phyloP scores from a whole-genome alignment of 192 early-diverging fungal genomes.

The Obelidium mucronatum region DNA sequence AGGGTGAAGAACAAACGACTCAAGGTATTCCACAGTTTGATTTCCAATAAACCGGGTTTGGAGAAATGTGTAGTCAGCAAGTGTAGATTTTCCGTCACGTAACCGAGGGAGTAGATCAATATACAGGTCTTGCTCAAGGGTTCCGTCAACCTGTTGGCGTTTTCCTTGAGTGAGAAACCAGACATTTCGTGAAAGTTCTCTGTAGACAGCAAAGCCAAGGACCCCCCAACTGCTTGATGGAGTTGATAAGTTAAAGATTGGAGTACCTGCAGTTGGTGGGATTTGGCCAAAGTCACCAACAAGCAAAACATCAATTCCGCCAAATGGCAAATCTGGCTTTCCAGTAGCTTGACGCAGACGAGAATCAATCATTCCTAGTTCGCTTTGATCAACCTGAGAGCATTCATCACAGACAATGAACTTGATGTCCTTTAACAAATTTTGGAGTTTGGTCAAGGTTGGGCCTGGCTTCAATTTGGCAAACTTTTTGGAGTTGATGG shows the following conservation, averaged over 20 bases:
- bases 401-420: not conserved
- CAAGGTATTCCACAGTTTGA: not conserved
- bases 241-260: not conserved
- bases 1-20: not conserved
- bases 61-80: too few relatives aligned
- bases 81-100: too few relatives aligned
- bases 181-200: not conserved
- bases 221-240: not conserved
- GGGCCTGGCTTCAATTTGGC: not conserved
- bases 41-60: not conserved
- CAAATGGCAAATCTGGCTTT: not conserved
- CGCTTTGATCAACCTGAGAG: not conserved
- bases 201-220: not conserved
- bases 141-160: not conserved
- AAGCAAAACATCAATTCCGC: not conserved
- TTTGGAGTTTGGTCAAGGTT: not conserved
- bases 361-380: not conserved
- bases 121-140: too few relatives aligned
- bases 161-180: not conserved
- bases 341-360: not conserved
- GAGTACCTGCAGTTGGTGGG: not conserved
- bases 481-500: not conserved
- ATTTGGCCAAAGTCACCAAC: not conserved
- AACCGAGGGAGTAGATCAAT: too few relatives aligned
- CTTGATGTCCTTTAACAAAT: not conserved